Evolutionary conservation across 2,329 filamentous ascomycete species (phyloP).

Genomic region (Orbilia brochopaga): DNA sequence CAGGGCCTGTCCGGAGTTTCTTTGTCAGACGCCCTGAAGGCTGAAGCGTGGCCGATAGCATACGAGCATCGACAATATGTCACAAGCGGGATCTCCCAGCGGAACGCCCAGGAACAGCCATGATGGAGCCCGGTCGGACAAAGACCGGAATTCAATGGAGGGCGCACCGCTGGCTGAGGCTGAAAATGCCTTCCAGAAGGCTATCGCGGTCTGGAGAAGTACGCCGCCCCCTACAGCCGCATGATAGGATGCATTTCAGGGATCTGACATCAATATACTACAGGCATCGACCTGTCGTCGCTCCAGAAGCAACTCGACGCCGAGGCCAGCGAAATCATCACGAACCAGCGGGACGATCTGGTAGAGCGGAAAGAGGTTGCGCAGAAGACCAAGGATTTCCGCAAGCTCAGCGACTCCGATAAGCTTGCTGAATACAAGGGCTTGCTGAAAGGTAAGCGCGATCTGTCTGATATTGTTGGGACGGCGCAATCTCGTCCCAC

Average conservation of each 20-base stretch:
- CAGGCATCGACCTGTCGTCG: constrained; percentile 86
- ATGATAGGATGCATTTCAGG: constrained; percentile 15
- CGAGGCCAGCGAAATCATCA: constrained; percentile 91
- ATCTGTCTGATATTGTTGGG: constrained; percentile 2
- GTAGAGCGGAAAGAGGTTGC: constrained; percentile 95
- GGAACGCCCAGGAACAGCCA: constrained; percentile 47
- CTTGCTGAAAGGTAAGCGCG: constrained; percentile 74
- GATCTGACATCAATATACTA: constrained; percentile 53
- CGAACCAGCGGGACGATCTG: constrained; percentile 92
- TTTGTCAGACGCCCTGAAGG: constrained; percentile 17
- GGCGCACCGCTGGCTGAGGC: constrained; percentile 19
- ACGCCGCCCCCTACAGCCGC: constrained; percentile 56
- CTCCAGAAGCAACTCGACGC: constrained; percentile 86
- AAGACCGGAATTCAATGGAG: constrained; percentile 42
- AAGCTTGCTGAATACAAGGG: constrained; percentile 90
- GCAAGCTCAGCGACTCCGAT: constrained; percentile 85
- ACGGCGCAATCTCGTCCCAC: no score
- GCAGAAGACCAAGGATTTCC: constrained; percentile 98
- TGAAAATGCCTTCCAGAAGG: constrained; percentile 92
- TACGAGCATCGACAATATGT: constrained; percentile 29
- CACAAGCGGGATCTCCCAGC: constrained; percentile 45
- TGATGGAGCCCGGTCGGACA: constrained; percentile 40
- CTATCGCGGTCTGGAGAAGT: constrained; percentile 97
- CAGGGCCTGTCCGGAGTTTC: not conserved
- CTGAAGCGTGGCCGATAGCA: not conserved